Conservation (phyloP, 495 filamentous ascomycete genomes). For the Tuber borchii region DNA sequence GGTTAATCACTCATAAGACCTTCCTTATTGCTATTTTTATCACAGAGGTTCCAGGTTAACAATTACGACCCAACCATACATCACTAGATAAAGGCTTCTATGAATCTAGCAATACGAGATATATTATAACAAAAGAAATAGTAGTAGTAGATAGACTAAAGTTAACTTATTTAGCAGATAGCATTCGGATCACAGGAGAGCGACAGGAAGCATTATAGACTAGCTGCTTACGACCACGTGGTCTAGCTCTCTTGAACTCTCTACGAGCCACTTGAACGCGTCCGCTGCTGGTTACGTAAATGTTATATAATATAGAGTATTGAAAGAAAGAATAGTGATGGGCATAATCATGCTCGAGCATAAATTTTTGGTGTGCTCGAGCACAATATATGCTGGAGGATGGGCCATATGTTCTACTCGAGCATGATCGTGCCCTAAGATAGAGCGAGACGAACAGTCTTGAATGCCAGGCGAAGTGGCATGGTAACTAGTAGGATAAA, state of each 20-base stretch:
- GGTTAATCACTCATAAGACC: neutral
- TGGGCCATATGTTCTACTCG: no score
- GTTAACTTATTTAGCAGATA: neutral
- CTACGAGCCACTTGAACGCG: rapidly evolving
- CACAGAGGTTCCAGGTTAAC: neutral
- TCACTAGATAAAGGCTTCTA: neutral
- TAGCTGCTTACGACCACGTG: neutral
- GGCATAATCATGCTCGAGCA: no score
- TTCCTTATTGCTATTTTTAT: neutral
- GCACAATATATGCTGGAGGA: no score
- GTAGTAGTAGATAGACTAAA: neutral
- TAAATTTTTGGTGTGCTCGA: no score
- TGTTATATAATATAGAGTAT: neutral
- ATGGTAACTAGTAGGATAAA: neutral
- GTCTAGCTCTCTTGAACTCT: neutral
- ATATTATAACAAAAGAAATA: neutral
- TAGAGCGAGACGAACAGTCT: neutral
- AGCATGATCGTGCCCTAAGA: no score
- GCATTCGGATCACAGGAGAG: neutral
- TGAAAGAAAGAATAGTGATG: no score
- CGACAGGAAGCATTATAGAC: neutral
- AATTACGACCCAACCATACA: neutral
- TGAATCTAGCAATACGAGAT: neutral
- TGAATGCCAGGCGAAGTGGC: no score
- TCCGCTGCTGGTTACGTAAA: neutral